These are phyloP conservation scores for Lyophyllum atratum DNA, from an alignment of 768 basidiomycete species.

Conservation along the genomic window DNA sequence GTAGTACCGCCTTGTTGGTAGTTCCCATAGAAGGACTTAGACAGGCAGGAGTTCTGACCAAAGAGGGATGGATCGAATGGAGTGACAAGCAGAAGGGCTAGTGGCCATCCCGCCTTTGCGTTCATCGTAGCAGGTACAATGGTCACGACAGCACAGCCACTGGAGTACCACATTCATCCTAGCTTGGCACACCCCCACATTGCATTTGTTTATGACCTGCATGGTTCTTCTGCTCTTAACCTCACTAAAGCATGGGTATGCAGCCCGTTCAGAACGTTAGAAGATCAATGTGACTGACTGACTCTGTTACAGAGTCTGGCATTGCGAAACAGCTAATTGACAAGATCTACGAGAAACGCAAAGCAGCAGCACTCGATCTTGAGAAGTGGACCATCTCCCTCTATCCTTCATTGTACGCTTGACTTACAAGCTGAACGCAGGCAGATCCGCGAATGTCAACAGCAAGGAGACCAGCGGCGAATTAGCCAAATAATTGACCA, in stretches of 20 bases:
- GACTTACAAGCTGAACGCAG: conserved; percentile 33
- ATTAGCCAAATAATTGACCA: conserved; percentile 92
- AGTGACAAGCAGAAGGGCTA: conserved; percentile 41
- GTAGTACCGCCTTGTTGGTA: conserved; percentile 41
- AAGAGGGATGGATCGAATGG: conserved; percentile 46
- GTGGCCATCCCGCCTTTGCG: conserved; percentile 23
- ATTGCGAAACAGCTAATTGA: conserved; percentile 82
- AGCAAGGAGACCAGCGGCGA: conserved; percentile 76
- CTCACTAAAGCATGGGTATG: conserved; percentile 27
- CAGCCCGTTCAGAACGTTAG: not conserved
- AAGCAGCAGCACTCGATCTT: conserved; percentile 91
- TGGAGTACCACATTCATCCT: conserved; percentile 1
- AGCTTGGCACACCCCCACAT: not conserved
- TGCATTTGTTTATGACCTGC: conserved; percentile 4
- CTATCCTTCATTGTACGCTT: conserved; percentile 1
- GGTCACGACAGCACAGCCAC: conserved; percentile 23
- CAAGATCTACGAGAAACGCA: conserved; percentile 97
- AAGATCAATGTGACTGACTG: not conserved
- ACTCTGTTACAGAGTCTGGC: conserved; percentile 55
- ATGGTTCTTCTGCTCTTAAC: conserved; percentile 6
- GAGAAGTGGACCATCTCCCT: conserved; percentile 68
- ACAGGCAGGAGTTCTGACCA: conserved; percentile 44
- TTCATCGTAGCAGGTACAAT: conserved; percentile 4
- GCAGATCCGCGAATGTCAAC: conserved; percentile 85
- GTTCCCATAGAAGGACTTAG: conserved; percentile 55